Percentiles rank a stretch among this genome's conserved stretches.
These are phyloP conservation scores for Nakazawaea siamensis DNA, from an alignment of 805 yeast species.

Conservation along the genomic window DNA sequence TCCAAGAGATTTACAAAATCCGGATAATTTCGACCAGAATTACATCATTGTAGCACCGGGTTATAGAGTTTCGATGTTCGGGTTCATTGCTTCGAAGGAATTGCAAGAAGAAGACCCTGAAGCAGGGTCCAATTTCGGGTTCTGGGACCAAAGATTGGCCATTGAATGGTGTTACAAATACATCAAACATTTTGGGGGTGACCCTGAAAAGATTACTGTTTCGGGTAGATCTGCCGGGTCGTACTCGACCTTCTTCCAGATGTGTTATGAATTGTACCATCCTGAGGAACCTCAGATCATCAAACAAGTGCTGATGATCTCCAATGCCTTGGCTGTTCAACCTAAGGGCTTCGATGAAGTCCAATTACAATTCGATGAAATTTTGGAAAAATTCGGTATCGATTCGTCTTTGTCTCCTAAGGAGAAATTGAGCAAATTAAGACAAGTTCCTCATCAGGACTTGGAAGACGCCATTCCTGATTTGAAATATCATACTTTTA, in stretches of 20 bases:
- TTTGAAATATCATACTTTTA: conserved; percentile 25
- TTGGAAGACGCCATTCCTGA: conserved; percentile 20
- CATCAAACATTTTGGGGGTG: conserved; percentile 39
- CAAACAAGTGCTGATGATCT: conserved; percentile 26
- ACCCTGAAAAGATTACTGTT: conserved; percentile 31
- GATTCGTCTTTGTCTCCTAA: conserved; percentile 10
- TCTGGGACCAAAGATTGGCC: conserved; percentile 40
- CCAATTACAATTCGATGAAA: conserved; percentile 28
- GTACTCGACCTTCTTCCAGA: conserved; percentile 31
- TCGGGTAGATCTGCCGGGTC: conserved; percentile 44
- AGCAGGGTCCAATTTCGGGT: conserved; percentile 25
- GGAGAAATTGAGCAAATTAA: conserved; percentile 15
- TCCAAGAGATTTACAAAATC: conserved; percentile 20
- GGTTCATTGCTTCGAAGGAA: conserved; percentile 30
- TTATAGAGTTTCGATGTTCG: conserved; percentile 32
- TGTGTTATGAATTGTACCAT: conserved; percentile 33
- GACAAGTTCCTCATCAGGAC: conserved; percentile 5
- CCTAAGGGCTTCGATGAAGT: conserved; percentile 29
- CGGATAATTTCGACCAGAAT: conserved; percentile 21
- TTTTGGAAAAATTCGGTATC: conserved; percentile 20
- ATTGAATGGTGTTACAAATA: conserved; percentile 36
- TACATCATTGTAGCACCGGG: conserved; percentile 29
- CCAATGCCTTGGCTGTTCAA: conserved; percentile 29
- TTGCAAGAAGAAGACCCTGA: conserved; percentile 21
- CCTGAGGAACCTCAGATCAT: conserved; percentile 31